phyloP scores from a whole-genome alignment of 192 early-diverging fungal species.

The Backusella liffmaniae region DNA sequence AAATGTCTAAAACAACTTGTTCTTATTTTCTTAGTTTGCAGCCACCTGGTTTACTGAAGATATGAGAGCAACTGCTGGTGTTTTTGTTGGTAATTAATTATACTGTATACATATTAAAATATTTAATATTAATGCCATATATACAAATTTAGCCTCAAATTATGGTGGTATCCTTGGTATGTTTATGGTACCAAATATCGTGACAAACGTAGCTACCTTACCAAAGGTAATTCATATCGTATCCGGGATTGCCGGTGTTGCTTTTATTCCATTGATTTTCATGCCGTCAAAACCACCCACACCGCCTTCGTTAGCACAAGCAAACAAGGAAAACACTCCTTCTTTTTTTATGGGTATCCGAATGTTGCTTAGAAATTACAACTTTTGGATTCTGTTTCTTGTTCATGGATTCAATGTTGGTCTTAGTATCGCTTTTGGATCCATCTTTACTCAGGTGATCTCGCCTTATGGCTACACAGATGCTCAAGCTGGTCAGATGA shows the following conservation, averaged over 20 bases:
- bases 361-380: slow-evolving; percentile 24
- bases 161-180: slow-evolving; percentile 37
- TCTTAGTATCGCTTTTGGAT: slow-evolving; percentile 34
- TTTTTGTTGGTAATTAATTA: slow-evolving; percentile 31
- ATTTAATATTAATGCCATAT: not conserved
- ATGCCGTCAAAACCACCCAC: slow-evolving; percentile 35
- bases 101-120: not conserved
- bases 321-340: not conserved
- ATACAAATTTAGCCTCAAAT: slow-evolving; percentile 27
- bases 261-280: slow-evolving; percentile 30
- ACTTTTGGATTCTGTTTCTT: slow-evolving; percentile 35
- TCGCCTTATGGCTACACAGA: slow-evolving; percentile 38
- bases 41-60: slow-evolving; percentile 37
- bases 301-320: slow-evolving; percentile 20
- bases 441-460: slow-evolving; percentile 33
- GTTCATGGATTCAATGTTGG: slow-evolving; percentile 41
- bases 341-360: slow-evolving; percentile 29
- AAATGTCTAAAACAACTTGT: not conserved
- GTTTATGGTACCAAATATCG: slow-evolving; percentile 33
- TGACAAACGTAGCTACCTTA: slow-evolving; percentile 7
- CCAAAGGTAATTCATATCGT: slow-evolving; percentile 16
- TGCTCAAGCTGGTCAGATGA: slow-evolving; percentile 36
- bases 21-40: slow-evolving; percentile 26
- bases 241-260: slow-evolving; percentile 14
- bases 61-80: slow-evolving; percentile 33